Percentiles rank a stretch among this genome's conserved stretches.
phyloP scores from a whole-genome alignment of 2,329 filamentous ascomycete species.

The Fusarium tanahbumbuense region DNA sequence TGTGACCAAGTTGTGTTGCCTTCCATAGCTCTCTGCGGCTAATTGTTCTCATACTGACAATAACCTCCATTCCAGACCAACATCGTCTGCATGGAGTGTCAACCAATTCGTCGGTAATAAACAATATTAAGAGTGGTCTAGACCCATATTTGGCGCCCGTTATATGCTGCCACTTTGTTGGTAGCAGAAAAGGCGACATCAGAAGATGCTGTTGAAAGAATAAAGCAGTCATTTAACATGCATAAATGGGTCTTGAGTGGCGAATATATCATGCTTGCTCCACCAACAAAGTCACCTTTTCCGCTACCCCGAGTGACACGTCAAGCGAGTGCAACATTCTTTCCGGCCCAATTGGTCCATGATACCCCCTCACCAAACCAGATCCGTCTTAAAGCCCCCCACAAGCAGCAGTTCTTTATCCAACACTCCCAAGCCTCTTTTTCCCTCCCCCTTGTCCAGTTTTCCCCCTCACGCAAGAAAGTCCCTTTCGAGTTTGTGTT shows the following conservation, averaged over 20 bases:
- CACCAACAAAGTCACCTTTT: not conserved
- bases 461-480: slow-evolving; percentile 4
- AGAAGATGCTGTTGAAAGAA: too few species aligned
- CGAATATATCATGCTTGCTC: accelerated
- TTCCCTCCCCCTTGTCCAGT: not conserved
- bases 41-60: too few species aligned
- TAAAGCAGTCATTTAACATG: too few species aligned
- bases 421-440: not conserved
- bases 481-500: not conserved
- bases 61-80: not conserved
- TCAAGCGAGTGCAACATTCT: not conserved
- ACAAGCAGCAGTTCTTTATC: not conserved
- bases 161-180: not conserved
- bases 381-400: not conserved
- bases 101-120: not conserved
- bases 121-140: not conserved
- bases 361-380: not conserved
- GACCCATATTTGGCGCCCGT: not conserved
- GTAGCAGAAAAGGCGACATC: not conserved
- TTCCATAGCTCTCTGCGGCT: too few species aligned
- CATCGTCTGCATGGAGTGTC: not conserved
- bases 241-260: too few species aligned
- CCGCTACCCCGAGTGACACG: not conserved
- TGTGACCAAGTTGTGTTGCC: too few species aligned
- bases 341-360: not conserved